Base-by-base conservation (phyloP, 2,329 filamentous ascomycete genomes). In the Chrysosporium keratinophilum region DNA sequence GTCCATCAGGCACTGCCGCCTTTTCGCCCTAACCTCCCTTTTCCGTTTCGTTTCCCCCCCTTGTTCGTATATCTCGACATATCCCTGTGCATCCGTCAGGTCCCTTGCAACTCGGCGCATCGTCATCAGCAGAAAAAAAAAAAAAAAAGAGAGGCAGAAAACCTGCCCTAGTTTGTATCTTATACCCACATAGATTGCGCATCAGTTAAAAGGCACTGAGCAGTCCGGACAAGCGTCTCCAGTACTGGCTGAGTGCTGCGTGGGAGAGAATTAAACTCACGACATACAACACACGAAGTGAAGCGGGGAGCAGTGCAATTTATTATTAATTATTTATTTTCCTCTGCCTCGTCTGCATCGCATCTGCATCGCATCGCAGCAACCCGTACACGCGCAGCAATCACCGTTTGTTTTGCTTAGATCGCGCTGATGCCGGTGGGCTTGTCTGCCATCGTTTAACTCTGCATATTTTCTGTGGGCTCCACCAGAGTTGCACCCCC, bases 71-170 rank as follows among this genome's bases (percentile, higher is more conserved):
- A 48, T 54, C 34, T 53, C 34, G 43, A 48, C 34, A 49, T 49
- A 54, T 54, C 51, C 51, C 44, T 54, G 51, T 31, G 44, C 44
- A 54, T 43, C 43, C 51, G 44, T 54, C 41, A 35, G 51, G 44
- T 44, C 51, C 51, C 43, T 52, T 48, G 51, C 51, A 43, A 53
- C 42, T 46, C 51, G 17, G 44, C 34, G 15, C 51, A 54, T 47
- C 51, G 39, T 49, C 51, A 49, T 28, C 23, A 28, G 3, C 23
- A 28, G 23, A 28, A 28, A 28, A 7, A 28, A 28, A 28, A 28
- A 28, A 4, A 28, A 28, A 28, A 28, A 28, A 47, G 39, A 52
- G 42, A 43, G 23, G 35, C 37, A 35, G 20, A 34, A n/a, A 49
- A 19, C 35, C n/a, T 48, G 44, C 31, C 43, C 43, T 48, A 54